Percentiles rank a stretch among this genome's conserved stretches.
phyloP scores from a whole-genome alignment of 305 asterid species.

The Nicotiana rustica region DNA sequence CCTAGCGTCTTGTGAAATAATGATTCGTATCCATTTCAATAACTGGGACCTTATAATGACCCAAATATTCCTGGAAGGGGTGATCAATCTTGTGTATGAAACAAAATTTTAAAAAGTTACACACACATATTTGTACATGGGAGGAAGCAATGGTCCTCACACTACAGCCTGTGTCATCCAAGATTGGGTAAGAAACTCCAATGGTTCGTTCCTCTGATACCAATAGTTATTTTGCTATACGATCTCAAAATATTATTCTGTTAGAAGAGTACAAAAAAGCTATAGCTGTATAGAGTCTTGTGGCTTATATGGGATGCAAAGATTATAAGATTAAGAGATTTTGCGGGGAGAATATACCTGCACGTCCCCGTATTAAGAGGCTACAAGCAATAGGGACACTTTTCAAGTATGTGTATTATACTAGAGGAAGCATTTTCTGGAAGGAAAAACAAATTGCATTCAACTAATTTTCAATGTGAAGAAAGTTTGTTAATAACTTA shows the following conservation, averaged over 20 bases:
- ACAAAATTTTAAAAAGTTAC: not conserved
- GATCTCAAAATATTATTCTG: constrained; percentile 4
- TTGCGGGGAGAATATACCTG: constrained; percentile 2
- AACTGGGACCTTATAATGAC: not conserved
- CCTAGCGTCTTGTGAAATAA: constrained; percentile 26
- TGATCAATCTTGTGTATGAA: constrained; percentile 10
- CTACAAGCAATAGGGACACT: constrained; percentile 6
- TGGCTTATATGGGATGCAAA: not conserved
- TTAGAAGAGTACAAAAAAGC: constrained; percentile 28
- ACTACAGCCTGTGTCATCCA: constrained; percentile 21
- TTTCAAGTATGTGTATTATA: not conserved
- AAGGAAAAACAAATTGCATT: not conserved
- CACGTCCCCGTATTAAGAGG: not conserved
- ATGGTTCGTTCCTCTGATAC: constrained; percentile 27
- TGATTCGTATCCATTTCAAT: not conserved
- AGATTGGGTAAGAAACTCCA: constrained; percentile 17
- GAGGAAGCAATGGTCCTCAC: constrained; percentile 27
- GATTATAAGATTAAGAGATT: constrained; percentile 8
- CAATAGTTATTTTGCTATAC: not conserved
- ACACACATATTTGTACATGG: not conserved
- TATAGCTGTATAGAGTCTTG: constrained; percentile 27
- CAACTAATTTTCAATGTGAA: not conserved
- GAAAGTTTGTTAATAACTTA: constrained; percentile 23
- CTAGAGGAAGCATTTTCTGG: not conserved
- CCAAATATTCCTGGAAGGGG: not conserved